These are phyloP conservation scores for Coccomyxa sp. DNA, from an alignment of 139 green algal genomes.

Conservation along the genomic window DNA sequence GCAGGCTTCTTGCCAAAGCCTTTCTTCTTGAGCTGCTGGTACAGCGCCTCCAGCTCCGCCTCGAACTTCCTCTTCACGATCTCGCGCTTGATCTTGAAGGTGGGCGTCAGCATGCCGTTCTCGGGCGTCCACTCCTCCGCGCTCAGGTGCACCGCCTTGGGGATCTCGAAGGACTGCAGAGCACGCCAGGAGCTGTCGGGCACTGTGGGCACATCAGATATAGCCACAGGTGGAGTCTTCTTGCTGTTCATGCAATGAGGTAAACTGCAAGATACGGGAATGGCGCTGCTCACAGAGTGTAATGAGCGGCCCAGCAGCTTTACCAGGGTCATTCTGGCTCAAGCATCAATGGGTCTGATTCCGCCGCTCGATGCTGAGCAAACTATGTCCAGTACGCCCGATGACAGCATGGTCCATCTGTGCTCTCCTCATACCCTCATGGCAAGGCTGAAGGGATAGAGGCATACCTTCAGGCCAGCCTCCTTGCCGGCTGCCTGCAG, in stretches of 20 bases:
- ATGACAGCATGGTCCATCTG: neutral
- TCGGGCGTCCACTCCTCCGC: conserved; percentile 29
- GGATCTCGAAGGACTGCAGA: conserved; percentile 23
- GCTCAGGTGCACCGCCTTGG: conserved; percentile 17
- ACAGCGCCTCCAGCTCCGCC: conserved; percentile 31
- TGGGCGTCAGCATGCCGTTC: conserved; percentile 68
- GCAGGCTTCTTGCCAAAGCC: neutral
- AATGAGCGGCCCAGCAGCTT: neutral
- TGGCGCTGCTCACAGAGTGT: neutral
- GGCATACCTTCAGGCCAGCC: conserved; percentile 73
- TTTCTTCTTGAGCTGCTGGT: conserved; percentile 8
- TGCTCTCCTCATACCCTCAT: neutral
- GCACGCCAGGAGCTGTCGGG: neutral
- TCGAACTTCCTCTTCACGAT: conserved; percentile 38
- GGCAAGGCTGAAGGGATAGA: neutral
- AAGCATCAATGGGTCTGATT: neutral
- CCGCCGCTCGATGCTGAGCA: neutral
- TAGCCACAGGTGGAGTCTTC: neutral
- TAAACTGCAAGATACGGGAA: neutral
- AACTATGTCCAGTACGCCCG: neutral
- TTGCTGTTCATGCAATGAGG: neutral
- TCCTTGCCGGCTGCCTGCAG: conserved; percentile 70
- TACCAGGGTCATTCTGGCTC: neutral
- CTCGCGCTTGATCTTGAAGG: conserved; percentile 74
- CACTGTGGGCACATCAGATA: neutral